Conservation (phyloP, 495 filamentous ascomycete genomes). For the Penicillium lividum region DNA sequence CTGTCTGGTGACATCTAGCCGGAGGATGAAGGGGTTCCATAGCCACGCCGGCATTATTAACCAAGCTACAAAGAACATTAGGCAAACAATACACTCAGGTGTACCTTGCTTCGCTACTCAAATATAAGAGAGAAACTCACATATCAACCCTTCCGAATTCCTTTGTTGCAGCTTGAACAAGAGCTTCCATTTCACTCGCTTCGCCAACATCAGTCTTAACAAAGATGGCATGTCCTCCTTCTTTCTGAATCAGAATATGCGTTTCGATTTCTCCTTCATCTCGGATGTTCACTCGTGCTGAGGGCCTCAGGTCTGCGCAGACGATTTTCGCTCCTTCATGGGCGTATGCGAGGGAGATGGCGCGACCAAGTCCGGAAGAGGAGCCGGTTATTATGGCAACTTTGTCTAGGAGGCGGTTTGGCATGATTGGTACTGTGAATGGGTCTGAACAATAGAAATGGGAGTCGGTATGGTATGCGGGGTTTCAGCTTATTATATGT, state of each 20-base stretch:
- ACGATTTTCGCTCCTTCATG: slow-evolving; percentile 48
- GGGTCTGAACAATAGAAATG: too few relatives aligned
- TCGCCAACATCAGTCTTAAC: slow-evolving; percentile 48
- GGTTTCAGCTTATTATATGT: too few relatives aligned
- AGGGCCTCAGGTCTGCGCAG: slow-evolving; percentile 48
- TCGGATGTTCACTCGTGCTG: slow-evolving; percentile 18
- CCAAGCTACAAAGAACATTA: slow-evolving; percentile 35
- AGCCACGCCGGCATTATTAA: slow-evolving; percentile 56
- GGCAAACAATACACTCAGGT: too few relatives aligned
- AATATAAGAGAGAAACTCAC: slow-evolving; percentile 35
- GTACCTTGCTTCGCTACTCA: too few relatives aligned
- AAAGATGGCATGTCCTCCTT: slow-evolving; percentile 46
- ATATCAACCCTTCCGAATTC: slow-evolving; percentile 52
- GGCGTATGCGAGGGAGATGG: slow-evolving; percentile 46
- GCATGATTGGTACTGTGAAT: too few relatives aligned
- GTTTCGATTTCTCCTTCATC: slow-evolving; percentile 39
- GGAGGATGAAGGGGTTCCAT: slow-evolving; percentile 22
- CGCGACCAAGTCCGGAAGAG: slow-evolving; percentile 49
- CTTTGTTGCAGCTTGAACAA: slow-evolving; percentile 41
- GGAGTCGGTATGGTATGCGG: too few relatives aligned
- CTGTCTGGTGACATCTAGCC: slow-evolving; percentile 38
- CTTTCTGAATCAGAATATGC: slow-evolving; percentile 38
- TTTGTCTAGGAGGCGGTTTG: slow-evolving; percentile 28
- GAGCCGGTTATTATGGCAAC: slow-evolving; percentile 52
- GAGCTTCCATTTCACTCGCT: slow-evolving; percentile 34